Evolutionary conservation across 1,284 basidiomycete genomes (phyloP).

Genomic region (Ceraceosorus guamensis): DNA sequence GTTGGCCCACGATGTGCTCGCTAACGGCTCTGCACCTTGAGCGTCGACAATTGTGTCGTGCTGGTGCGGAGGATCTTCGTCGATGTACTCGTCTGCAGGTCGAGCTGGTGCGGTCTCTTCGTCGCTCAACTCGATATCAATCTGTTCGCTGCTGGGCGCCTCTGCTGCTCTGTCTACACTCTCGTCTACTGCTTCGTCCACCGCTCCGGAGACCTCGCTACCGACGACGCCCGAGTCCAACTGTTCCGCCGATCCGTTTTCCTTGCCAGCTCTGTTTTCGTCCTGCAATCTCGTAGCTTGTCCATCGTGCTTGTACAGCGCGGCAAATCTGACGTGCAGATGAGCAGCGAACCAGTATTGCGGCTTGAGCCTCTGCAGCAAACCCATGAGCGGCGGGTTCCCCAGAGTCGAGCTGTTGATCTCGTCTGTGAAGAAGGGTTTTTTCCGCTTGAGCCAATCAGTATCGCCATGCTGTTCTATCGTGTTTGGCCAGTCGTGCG

Average conservation of each 20-base stretch:
- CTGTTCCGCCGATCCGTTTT: conserved; percentile 6
- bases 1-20: not conserved
- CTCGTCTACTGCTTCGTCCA: not conserved
- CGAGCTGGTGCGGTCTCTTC: too few species aligned
- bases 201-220: not conserved
- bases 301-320: conserved; percentile 13
- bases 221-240: conserved; percentile 4
- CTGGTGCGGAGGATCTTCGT: not conserved
- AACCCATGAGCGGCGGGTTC: conserved; percentile 75
- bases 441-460: conserved; percentile 61
- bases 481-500: conserved; percentile 90
- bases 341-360: conserved; percentile 95
- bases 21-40: too few species aligned
- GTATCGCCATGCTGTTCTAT: conserved; percentile 78
- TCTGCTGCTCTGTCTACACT: too few species aligned
- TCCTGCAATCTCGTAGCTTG: not conserved
- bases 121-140: conserved; percentile 55
- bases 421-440: conserved; percentile 75
- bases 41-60: too few species aligned
- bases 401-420: conserved; percentile 64
- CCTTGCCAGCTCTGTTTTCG: too few species aligned
- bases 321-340: conserved; percentile 66
- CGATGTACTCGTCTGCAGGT: not conserved
- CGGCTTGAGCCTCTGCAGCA: conserved; percentile 69
- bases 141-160: conserved; percentile 68